Percentiles rank a stretch among this genome's conserved stretches.
phyloP scores from a whole-genome alignment of 805 yeast genomes.

The Candida broadrunensis region DNA sequence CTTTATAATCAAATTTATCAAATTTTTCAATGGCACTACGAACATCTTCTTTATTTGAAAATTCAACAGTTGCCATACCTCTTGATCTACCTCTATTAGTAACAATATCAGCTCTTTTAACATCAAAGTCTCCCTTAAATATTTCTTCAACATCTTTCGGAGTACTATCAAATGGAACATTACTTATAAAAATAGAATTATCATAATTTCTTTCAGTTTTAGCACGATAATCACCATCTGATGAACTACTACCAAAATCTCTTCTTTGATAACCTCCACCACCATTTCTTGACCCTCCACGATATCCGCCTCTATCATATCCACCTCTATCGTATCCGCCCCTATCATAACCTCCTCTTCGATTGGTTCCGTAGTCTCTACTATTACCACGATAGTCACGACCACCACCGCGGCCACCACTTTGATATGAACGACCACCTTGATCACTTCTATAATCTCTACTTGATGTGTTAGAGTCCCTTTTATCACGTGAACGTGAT shows the following conservation, averaged over 20 bases:
- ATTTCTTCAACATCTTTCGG: slow-evolving; percentile 57
- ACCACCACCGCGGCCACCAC: not conserved
- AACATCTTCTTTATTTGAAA: slow-evolving; percentile 61
- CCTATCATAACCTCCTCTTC: slow-evolving; percentile 13
- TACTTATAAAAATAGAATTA: slow-evolving; percentile 71
- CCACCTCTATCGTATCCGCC: slow-evolving; percentile 16
- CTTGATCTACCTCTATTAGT: slow-evolving; percentile 75
- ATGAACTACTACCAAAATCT: slow-evolving; percentile 30
- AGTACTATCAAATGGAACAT: slow-evolving; percentile 63
- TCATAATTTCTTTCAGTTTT: slow-evolving; percentile 55
- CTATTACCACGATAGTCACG: slow-evolving; percentile 13
- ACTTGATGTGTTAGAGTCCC: slow-evolving; percentile 4
- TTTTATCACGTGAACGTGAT: slow-evolving; percentile 17
- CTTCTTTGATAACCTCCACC: slow-evolving; percentile 20
- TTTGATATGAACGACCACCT: too few species aligned
- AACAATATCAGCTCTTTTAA: slow-evolving; percentile 80
- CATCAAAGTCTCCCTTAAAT: slow-evolving; percentile 49
- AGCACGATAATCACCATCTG: slow-evolving; percentile 24
- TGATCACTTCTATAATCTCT: slow-evolving; percentile 7
- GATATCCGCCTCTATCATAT: slow-evolving; percentile 16
- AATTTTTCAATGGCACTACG: slow-evolving; percentile 65
- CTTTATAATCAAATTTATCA: slow-evolving; percentile 62
- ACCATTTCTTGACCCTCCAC: slow-evolving; percentile 12
- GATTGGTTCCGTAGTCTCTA: slow-evolving; percentile 29
- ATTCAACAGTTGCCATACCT: slow-evolving; percentile 93